Evolutionary conservation across 495 filamentous ascomycete genomes (phyloP), one percentile per base, ranked within the genome.

Genomic region (Neurospora sp.): DNA sequence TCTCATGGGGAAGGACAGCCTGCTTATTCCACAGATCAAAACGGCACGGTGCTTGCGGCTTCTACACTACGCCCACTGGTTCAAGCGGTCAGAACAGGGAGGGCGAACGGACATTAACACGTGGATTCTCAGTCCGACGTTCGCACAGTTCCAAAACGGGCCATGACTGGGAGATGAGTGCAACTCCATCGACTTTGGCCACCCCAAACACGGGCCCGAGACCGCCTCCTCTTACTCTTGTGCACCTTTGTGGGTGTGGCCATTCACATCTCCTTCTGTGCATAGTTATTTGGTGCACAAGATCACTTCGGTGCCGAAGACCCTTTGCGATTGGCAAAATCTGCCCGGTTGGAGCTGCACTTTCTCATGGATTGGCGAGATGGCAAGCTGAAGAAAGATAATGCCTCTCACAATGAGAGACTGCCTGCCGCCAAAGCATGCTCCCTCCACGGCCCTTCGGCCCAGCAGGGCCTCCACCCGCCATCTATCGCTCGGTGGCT

Each of bases 301-400:
- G 37, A 22, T 27, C 70, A 53, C n/a, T 38, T 72, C 70, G 70
- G 70, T 72, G 70, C 70, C 70, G 70, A 72, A 41, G 10, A 39
- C 35, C 7, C 35, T 41, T 7, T 27, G n/a, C 40, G 53, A 39
- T 72, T 72, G 53, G 70, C 53, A 69, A 65, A 27, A 68, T 14
- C 12, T 20, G 35, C 35, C 37, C 70, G 40, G 53, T 16, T 69
- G 40, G 40, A 37, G 42, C 22, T 53, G 70, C 38, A 65, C 53
- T 65, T 65, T 65, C 27, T 65, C 12, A 12, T 31, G 53, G 27
- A 61, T 61, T 31, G 12, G 53, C 22, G 22, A 16, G 22, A 31
- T 37, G 53, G 53, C 53, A 65, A 65, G 48, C 70, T 45, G 45
- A 68, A 38, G 17, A 53, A 53, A 69, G 70, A 68, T 61, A 12